Evolutionary conservation across 768 basidiomycete genomes (phyloP), one percentile per base, ranked within the genome.

Genomic region (Suillus paluster): DNA sequence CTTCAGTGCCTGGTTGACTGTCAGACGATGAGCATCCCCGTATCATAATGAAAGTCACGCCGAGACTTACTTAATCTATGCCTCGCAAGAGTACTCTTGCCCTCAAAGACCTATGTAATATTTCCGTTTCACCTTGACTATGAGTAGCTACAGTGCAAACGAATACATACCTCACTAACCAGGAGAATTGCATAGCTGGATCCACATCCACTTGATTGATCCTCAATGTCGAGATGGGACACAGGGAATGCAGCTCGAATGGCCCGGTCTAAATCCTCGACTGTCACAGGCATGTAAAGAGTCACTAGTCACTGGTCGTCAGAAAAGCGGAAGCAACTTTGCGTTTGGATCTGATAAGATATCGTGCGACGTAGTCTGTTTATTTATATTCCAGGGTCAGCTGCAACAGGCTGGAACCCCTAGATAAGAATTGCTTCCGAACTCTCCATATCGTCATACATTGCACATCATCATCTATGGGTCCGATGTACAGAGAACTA

Each of bases 1-100:
- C 76, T 91, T 94, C 68, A 95, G 71, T 10, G 88, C 69, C 25
- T 92, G 88, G 68, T 94, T 94, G 61, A 95, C 92, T 94, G 63
- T 4, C 19, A 30, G 53, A 9, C 48, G 44, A 58, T 57, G 23
- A 42, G 58, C 50, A 60, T 65, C 66, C 65, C 46, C 59, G 44
- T 54, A 59, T 50, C 3, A n/a, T 50, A 27, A 50, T 56, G 14
- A 17, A 38, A 19, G n/a, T n/a, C 23, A 19, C 19, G 10, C 17
- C 2, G 38, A 55, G 38, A 19, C 23, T 58, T 69, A 93, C 92
- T 84, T 73, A 84, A 77, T 45, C 87, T 80, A 71, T 95, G 92
- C 68, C 88, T 80, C 17, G 86, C 83, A n/a, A 95, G 80, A n/a
- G 90, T 93, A 14, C 81, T 82, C 76, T 92, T 91, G 8, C 91